Base-by-base conservation (phyloP, 495 filamentous ascomycete genomes). In the Rusavskia elegans region DNA sequence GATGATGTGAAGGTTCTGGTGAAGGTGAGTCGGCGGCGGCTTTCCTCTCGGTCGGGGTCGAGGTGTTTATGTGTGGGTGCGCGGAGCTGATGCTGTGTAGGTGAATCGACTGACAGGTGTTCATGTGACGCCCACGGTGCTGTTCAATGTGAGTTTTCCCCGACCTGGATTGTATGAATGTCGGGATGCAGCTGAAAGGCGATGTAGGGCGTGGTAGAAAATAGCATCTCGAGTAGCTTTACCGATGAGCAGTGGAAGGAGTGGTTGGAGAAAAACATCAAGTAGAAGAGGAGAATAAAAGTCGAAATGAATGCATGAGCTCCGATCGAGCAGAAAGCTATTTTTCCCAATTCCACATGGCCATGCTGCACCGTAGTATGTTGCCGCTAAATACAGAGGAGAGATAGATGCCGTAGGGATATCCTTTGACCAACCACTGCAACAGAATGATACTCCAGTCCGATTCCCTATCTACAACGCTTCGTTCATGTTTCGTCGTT, bases 81-180 rank as follows among this genome's bases (percentile, higher is more conserved):
- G 39, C 23, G 23, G n/a, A n/a, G 14, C 29, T 45, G 17, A 41
- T 45, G 19, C 41, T 42, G 21, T 25, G 27, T 44, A 79, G 76
- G 68, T 69, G 50, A 83, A 83, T 55, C 71, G 89, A 52, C 64
- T 87, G 57, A 68, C 80, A 7, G 85, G 89, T 5, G 80, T 93
- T 32, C 90, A 96, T 71, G 87, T 95, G 27, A 87, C 83, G 27
- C 89, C 89, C 20, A 95, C 88, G 1, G 86, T 93, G 17, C 66
- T 93, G 40, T 92, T 94, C 67, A 79, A 96, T 67, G 76, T 79
- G 59, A 62, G 65, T 57, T 16, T 19, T 46, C 32, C 32, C 7
- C 32, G 10, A 11, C 9, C 32, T 35, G 32, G 32, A 14, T 35
- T 35, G 32, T 35, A 10, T 35, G 32, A 7, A 35, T 35, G 32